A percentile compares a stretch with the other conserved stretches of the same genome.
Conservation (phyloP, 2,329 filamentous ascomycete genomes). For the Lasiodiplodia hormozganensis region DNA sequence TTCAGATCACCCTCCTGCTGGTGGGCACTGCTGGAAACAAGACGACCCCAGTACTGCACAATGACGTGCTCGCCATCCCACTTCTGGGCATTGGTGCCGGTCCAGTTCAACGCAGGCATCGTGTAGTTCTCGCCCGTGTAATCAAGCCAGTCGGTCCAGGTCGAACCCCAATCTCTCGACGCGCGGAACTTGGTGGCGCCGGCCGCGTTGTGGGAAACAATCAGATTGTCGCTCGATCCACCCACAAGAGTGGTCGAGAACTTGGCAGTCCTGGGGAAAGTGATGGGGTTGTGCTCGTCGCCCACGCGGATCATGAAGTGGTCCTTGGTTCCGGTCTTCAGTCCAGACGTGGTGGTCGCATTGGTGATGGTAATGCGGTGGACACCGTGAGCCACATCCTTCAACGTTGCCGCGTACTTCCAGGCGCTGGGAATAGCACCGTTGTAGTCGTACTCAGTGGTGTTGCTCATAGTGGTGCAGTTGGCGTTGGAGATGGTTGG, state of each 20-base stretch:
- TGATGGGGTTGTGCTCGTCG: conserved; percentile 63
- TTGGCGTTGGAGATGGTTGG: conserved; percentile 57
- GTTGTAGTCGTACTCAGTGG: conserved; percentile 47
- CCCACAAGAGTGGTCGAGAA: conserved; percentile 63
- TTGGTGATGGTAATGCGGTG: conserved; percentile 66
- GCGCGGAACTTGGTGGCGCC: conserved; percentile 70
- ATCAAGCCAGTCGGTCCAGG: conserved; percentile 64
- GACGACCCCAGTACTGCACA: conserved; percentile 68
- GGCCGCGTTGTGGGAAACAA: conserved; percentile 64
- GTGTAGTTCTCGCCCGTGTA: conserved; percentile 62
- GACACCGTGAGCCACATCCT: conserved; percentile 66
- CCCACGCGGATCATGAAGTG: conserved; percentile 69
- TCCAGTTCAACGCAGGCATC: conserved; percentile 60
- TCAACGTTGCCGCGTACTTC: conserved; percentile 60
- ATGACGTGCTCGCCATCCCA: conserved; percentile 69
- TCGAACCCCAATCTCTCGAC: conserved; percentile 66
- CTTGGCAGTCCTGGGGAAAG: conserved; percentile 63
- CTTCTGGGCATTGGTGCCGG: conserved; percentile 62
- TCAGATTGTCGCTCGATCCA: conserved; percentile 49
- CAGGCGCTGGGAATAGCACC: conserved; percentile 63
- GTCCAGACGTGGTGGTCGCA: conserved; percentile 46
- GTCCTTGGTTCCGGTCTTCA: conserved; percentile 58
- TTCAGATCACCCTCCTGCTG: conserved; percentile 65
- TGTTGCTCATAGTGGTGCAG: conserved; percentile 50
- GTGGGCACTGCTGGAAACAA: conserved; percentile 66